Evolutionary conservation across 1,139 yeast species (phyloP), one percentile per base, ranked within the genome.

Genomic region (Diutina ranongensis): DNA sequence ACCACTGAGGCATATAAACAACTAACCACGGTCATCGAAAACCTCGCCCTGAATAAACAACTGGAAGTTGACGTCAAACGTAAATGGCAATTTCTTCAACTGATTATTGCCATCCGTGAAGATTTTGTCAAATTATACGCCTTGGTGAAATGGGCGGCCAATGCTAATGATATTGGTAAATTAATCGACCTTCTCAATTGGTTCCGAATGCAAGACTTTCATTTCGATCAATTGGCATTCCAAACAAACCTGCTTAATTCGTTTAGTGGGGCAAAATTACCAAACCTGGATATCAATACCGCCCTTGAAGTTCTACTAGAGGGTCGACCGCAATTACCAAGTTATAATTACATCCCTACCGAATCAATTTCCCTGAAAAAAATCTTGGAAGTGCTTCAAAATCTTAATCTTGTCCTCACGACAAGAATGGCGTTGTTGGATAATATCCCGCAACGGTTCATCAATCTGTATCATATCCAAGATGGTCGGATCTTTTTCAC

Each of bases 111-210:
- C 35, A 66, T 87, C 40, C 73, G 97, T 47, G 88, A 86, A 54
- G 94, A 88, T 55, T 86, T 83, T 56, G 74, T 88, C 51, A 81
- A 89, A 59, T 62, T 89, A 2, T 88, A 86, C 53, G 95, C 94
- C 3, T 65, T 92, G 45, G 76, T 83, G 44, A 88, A 88, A 61
- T 92, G 97, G 97, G 78, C 95, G 1, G 71, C 75, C 31, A 80
- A 78, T 31, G 72, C 89, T 12, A 71, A 77, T 46, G 87, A 83
- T 47, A 79, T 89, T 47, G 76, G 82, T 35, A 73, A 73, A 47
- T 68, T 88, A 52, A 88, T 92, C 48, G 97, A 92, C 62, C 70
- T 89, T 22, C 76, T 92, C 50, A 83, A 85, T 49, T 89, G 95
- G 94, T 71, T 89, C 44, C 71, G 94, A 21, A 56, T 59, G 50